These are phyloP conservation scores for Poteriospumella lacustris DNA, from an alignment of 108 stramenopile species.

Conservation along the genomic window DNA sequence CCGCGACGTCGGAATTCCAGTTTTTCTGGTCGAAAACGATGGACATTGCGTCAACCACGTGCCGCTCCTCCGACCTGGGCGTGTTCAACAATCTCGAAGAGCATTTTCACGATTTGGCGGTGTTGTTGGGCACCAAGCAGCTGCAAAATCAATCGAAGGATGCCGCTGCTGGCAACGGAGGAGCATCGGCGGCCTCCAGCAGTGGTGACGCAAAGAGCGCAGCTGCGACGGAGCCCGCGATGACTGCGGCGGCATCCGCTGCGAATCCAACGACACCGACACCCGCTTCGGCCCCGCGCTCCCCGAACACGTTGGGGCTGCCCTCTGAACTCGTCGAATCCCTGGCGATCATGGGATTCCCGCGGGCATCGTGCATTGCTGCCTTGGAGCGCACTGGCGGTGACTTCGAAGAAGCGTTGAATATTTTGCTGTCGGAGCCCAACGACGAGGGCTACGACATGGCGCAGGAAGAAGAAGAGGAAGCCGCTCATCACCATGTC, in stretches of 20 bases:
- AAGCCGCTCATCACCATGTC: neutral
- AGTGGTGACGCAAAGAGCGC: no score
- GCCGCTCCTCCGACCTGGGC: no score
- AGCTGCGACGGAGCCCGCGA: no score
- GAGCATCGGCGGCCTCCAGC: no score
- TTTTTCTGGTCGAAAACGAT: no score
- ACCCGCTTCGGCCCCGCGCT: neutral
- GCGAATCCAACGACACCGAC: neutral
- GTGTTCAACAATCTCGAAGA: no score
- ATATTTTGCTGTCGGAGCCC: neutral
- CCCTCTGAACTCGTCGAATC: neutral
- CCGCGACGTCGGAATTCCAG: no score
- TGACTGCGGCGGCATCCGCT: neutral
- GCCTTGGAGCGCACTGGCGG: neutral
- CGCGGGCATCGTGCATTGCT: neutral
- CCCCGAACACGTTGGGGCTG: neutral
- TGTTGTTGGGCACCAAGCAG: no score
- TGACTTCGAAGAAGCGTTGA: constrained; percentile 17
- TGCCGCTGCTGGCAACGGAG: no score
- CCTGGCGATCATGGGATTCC: constrained; percentile 12
- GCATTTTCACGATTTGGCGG: no score
- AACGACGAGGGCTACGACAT: neutral
- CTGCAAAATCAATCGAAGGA: no score
- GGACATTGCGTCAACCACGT: no score
- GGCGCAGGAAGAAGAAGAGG: neutral